Percentiles rank a stretch among this genome's conserved stretches.
These are phyloP conservation scores for Cyberlindnera mrakii DNA, from an alignment of 805 yeast genomes.

Conservation along the genomic window DNA sequence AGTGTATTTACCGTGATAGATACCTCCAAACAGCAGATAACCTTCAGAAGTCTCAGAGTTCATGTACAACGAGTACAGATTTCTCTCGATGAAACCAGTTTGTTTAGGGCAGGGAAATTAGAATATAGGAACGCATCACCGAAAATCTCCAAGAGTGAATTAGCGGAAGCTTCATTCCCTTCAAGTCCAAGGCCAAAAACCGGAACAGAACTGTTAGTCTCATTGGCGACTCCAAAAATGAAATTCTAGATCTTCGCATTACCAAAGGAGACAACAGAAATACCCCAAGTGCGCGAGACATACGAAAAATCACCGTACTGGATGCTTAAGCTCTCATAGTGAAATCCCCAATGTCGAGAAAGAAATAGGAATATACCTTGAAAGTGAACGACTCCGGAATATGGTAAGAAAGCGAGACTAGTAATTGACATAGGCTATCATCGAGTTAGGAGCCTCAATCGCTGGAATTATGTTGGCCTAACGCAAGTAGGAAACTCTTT, in stretches of 20 bases:
- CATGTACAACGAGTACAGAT: slow-evolving; percentile 54
- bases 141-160: slow-evolving; percentile 25
- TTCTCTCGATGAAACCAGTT: slow-evolving; percentile 44
- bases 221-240: slow-evolving; percentile 64
- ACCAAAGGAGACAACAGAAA: slow-evolving; percentile 44
- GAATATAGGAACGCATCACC: slow-evolving; percentile 31
- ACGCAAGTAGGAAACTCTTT: too few species aligned
- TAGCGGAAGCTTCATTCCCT: slow-evolving; percentile 46
- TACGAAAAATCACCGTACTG: slow-evolving; percentile 44
- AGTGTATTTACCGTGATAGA: slow-evolving; percentile 46
- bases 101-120: slow-evolving; percentile 54
- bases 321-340: too few species aligned
- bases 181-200: slow-evolving; percentile 65
- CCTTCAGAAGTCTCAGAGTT: slow-evolving; percentile 33
- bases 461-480: too few species aligned
- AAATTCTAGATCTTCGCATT: slow-evolving; percentile 42
- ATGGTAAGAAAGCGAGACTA: too few species aligned
- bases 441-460: too few species aligned
- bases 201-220: slow-evolving; percentile 50
- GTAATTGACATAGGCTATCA: too few species aligned
- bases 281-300: slow-evolving; percentile 55
- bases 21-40: slow-evolving; percentile 56
- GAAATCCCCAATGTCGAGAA: too few species aligned
- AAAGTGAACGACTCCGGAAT: too few species aligned
- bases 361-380: too few species aligned